These are phyloP conservation scores for Agaricus sinodeliciosus DNA, from an alignment of 768 basidiomycete genomes.

Conservation along the genomic window DNA sequence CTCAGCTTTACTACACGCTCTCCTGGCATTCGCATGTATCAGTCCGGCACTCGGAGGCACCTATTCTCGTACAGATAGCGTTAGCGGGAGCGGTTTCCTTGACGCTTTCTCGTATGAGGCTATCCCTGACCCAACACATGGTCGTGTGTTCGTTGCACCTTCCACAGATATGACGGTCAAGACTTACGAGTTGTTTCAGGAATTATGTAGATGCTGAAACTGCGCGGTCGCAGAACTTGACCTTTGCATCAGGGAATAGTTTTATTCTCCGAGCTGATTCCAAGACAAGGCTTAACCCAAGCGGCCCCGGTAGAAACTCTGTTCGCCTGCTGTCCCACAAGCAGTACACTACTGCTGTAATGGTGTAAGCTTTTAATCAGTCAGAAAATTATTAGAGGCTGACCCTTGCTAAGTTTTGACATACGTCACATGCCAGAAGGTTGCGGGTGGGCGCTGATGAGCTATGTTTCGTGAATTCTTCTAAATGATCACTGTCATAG, in stretches of 20 bases:
- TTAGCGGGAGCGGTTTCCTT: slow-evolving; percentile 41
- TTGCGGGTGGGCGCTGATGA: slow-evolving; percentile 31
- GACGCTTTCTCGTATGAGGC: slow-evolving; percentile 41
- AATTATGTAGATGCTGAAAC: slow-evolving; percentile 41
- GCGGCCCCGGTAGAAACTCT: slow-evolving; percentile 51
- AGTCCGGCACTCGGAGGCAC: slow-evolving; percentile 30
- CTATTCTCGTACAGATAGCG: slow-evolving; percentile 40
- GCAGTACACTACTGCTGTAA: slow-evolving; percentile 44
- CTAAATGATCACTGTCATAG: slow-evolving; percentile 14
- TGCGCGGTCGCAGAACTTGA: slow-evolving; percentile 48
- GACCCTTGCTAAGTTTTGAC: slow-evolving; percentile 20
- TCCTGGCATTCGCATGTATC: slow-evolving; percentile 14
- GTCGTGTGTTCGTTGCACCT: slow-evolving; percentile 44
- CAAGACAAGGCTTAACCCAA: slow-evolving; percentile 36
- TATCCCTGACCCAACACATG: slow-evolving; percentile 57
- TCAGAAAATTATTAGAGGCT: not conserved
- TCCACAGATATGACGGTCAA: not conserved
- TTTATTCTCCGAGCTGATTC: slow-evolving; percentile 53
- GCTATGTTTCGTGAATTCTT: not conserved
- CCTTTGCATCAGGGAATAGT: slow-evolving; percentile 43
- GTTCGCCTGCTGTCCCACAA: slow-evolving; percentile 50
- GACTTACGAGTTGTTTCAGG: slow-evolving; percentile 15
- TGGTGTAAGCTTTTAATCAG: slow-evolving; percentile 32
- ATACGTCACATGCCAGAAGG: slow-evolving; percentile 52
- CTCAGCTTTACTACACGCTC: slow-evolving; percentile 11